Evolutionary conservation across 176 grass and related monocot species (phyloP).

Genomic region (Themeda triandra): DNA sequence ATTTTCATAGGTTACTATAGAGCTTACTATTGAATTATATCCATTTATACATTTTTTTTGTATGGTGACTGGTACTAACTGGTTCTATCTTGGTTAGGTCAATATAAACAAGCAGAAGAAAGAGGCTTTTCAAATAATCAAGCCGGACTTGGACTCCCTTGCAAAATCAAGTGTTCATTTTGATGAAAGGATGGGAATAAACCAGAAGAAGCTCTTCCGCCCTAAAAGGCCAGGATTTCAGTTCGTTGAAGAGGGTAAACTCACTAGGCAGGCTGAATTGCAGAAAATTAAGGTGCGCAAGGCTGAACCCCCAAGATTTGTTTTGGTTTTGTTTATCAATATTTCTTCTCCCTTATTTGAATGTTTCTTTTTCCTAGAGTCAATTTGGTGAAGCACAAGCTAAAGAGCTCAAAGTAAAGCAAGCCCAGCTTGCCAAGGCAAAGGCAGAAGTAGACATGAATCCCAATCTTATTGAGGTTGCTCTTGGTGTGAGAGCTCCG

Average conservation of each 20-base stretch:
- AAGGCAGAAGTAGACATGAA: constrained; percentile 86
- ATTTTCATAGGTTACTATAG: constrained; percentile 1
- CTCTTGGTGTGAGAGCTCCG: constrained; percentile 41
- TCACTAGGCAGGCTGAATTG: constrained; percentile 86
- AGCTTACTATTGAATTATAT: constrained; percentile 9
- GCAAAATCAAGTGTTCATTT: constrained; percentile 77
- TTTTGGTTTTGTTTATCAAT: not conserved
- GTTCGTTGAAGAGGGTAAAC: constrained; percentile 85
- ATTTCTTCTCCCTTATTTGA: constrained; percentile 17
- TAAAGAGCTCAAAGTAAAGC: constrained; percentile 87
- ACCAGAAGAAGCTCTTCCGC: constrained; percentile 84
- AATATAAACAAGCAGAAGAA: constrained; percentile 99
- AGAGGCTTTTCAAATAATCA: constrained; percentile 97
- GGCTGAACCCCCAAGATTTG: constrained; percentile 1
- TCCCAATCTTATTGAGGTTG: constrained; percentile 93
- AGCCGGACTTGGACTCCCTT: constrained; percentile 88
- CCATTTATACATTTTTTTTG: not conserved
- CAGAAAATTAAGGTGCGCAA: constrained; percentile 77
- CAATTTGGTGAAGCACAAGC: constrained; percentile 99
- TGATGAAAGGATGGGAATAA: constrained; percentile 88
- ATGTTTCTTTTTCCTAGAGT: constrained; percentile 42
- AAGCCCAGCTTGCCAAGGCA: constrained; percentile 90
- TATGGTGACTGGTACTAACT: constrained; percentile 3
- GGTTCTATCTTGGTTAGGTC: constrained; percentile 49
- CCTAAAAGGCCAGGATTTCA: constrained; percentile 86